These are phyloP conservation scores for Cornus kousa DNA, from an alignment of 148 eudicot genomes.

Conservation along the genomic window DNA sequence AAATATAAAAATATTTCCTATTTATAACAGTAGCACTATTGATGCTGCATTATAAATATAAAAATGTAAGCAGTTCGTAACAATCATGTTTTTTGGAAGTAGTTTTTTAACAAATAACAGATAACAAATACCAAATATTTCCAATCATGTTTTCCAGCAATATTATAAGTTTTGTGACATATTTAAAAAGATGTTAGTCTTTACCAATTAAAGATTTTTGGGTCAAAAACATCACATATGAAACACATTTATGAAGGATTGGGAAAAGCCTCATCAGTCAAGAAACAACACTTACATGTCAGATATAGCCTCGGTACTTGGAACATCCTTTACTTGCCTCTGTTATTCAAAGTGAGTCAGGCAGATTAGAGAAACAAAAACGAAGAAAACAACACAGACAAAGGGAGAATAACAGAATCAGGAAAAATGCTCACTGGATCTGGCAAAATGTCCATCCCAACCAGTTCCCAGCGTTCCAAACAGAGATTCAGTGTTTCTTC, in stretches of 20 bases:
- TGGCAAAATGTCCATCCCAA: constrained; percentile 21
- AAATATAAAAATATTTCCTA: too few species aligned
- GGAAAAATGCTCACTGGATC: constrained; percentile 3
- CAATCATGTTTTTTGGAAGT: too few species aligned
- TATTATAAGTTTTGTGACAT: neutral
- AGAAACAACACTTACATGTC: constrained; percentile 19
- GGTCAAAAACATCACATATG: neutral
- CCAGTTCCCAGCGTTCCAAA: constrained; percentile 43
- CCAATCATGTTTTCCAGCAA: neutral
- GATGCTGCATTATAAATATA: too few species aligned
- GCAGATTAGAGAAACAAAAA: neutral
- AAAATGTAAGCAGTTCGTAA: too few species aligned
- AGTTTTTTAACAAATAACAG: neutral
- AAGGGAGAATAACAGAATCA: neutral
- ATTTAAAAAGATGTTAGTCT: neutral
- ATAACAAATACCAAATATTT: neutral
- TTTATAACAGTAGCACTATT: too few species aligned
- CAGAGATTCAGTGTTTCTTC: constrained; percentile 49
- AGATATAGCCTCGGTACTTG: constrained; percentile 12
- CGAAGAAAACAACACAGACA: neutral
- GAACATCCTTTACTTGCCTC: constrained; percentile 14
- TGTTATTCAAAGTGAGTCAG: constrained; percentile 5
- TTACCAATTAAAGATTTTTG: neutral
- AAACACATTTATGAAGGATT: neutral
- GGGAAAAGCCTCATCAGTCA: neutral